Evolutionary conservation across 2,329 filamentous ascomycete species (phyloP).

Genomic region (Fusarium citri): DNA sequence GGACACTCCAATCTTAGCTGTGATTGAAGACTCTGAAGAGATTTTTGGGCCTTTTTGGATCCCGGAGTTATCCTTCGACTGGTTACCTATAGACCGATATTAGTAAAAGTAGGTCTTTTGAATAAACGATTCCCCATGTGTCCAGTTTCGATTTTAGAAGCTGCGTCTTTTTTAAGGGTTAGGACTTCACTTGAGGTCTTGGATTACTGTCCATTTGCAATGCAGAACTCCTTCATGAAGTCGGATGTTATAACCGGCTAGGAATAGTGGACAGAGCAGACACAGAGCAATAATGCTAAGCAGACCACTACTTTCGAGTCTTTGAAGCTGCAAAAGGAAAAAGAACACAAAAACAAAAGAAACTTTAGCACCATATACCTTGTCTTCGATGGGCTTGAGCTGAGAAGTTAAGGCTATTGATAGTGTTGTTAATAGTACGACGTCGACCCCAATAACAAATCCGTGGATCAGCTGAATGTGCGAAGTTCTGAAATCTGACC

Average conservation of each 20-base stretch:
- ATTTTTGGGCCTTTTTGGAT: constrained; percentile 6
- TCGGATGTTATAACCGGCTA: no score
- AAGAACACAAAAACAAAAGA: background rate
- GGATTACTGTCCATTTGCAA: no score
- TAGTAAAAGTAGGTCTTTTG: no score
- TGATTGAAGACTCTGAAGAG: constrained; percentile 53
- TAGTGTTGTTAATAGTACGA: background rate
- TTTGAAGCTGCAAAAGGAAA: background rate
- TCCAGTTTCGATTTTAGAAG: no score
- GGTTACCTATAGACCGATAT: constrained; percentile 12
- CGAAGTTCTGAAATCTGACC: constrained; percentile 31
- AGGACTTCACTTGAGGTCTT: background rate
- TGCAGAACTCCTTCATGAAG: no score
- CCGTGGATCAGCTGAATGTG: constrained; percentile 26
- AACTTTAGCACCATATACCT: constrained; percentile 41
- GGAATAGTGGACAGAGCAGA: no score
- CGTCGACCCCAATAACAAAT: constrained; percentile 36
- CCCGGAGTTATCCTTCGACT: background rate
- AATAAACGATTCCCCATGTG: no score
- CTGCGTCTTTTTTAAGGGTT: no score
- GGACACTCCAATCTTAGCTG: constrained; percentile 76
- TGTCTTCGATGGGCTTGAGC: constrained; percentile 41
- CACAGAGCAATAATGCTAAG: no score
- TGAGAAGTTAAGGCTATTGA: constrained; percentile 45
- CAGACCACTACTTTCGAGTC: constrained; percentile 17